phyloP scores from a whole-genome alignment of 768 basidiomycete genomes.

The Termitomyces sp. region DNA sequence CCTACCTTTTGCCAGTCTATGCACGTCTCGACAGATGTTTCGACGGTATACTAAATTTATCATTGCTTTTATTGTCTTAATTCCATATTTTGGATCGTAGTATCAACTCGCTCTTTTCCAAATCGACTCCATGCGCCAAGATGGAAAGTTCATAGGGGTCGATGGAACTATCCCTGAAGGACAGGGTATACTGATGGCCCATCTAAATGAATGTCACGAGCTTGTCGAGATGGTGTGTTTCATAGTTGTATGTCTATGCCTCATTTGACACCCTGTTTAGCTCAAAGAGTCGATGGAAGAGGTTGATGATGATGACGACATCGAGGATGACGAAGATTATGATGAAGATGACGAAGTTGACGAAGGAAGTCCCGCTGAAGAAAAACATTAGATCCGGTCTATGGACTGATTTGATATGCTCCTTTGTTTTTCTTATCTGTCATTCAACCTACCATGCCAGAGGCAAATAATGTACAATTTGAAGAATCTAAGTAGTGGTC shows the following conservation, averaged over 20 bases:
- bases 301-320: constrained; percentile 48
- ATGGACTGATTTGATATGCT: neutral
- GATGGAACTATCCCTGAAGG: constrained; percentile 93
- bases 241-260: neutral
- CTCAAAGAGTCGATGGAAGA: constrained; percentile 83
- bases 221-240: constrained; percentile 82
- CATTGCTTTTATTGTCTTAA: neutral
- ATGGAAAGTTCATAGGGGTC: constrained; percentile 87
- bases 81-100: constrained; percentile 29
- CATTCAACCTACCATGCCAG: neutral
- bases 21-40: neutral
- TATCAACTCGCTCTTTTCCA: constrained; percentile 94
- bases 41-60: neutral
- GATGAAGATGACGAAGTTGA: constrained; percentile 17
- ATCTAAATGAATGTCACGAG: constrained; percentile 95
- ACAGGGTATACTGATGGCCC: constrained; percentile 93
- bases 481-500: neutral
- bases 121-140: constrained; percentile 88
- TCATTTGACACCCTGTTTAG: constrained; percentile 26
- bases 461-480: constrained; percentile 6
- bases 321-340: constrained; percentile 32
- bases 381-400: neutral
- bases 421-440: neutral
- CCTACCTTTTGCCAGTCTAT: neutral
- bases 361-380: neutral